Evolutionary conservation across 2,329 filamentous ascomycete genomes (phyloP).

Genomic region (Hypoxylon rubiginosum): DNA sequence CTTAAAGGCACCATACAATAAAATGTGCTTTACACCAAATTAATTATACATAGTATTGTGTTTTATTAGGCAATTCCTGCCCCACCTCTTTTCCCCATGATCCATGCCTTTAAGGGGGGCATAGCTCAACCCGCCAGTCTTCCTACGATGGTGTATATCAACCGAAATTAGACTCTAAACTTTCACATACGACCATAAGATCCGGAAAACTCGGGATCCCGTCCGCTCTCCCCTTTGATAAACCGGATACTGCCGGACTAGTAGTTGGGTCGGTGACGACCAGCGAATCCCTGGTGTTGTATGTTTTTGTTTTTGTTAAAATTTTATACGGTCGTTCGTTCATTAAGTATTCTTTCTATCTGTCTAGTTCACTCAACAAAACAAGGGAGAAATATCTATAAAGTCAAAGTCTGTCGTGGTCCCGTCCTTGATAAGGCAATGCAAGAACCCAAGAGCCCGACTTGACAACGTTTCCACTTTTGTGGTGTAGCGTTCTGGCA

Average conservation of each 20-base stretch:
- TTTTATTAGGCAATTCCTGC: not conserved
- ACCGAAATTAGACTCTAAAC: not conserved
- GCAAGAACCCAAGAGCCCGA: too few species aligned
- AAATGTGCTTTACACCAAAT: too few species aligned
- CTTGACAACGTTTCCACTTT: too few species aligned
- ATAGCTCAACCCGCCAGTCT: not conserved
- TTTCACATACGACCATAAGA: constrained; percentile 26
- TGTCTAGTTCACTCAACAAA: not conserved
- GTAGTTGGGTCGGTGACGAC: constrained; percentile 27
- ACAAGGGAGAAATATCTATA: not conserved
- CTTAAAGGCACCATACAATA: too few species aligned
- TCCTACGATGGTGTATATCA: not conserved
- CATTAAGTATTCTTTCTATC: not conserved
- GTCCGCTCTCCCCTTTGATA: constrained; percentile 23
- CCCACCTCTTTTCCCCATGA: not conserved
- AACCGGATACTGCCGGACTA: constrained; percentile 23
- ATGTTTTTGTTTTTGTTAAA: not conserved
- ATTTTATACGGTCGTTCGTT: not conserved
- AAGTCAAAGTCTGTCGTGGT: not conserved
- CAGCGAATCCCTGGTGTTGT: constrained; percentile 26
- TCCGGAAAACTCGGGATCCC: constrained; percentile 24
- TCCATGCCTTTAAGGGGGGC: not conserved
- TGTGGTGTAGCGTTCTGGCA: too few species aligned
- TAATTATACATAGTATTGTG: too few species aligned
- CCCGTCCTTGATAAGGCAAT: too few species aligned